phyloP scores from a whole-genome alignment of 1,284 basidiomycete genomes.

The Cryptococcus sp. region DNA sequence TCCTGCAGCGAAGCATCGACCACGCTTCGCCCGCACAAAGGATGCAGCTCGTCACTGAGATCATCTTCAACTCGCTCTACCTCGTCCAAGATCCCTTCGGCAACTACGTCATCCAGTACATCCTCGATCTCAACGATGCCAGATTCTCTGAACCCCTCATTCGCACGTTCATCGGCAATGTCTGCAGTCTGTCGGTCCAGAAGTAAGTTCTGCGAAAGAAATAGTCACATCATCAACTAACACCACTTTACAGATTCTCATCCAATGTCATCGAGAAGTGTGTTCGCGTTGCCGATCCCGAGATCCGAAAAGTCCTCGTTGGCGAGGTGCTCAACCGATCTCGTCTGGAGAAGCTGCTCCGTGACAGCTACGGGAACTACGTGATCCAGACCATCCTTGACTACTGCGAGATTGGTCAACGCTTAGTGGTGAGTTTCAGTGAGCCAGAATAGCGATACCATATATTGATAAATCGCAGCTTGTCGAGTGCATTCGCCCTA shows the following conservation, averaged over 20 bases:
- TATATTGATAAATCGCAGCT: conserved; percentile 55
- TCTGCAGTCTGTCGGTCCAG: conserved; percentile 95
- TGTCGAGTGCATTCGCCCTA: conserved; percentile 94
- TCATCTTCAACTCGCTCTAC: conserved; percentile 96
- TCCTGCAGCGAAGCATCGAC: conserved; percentile 97
- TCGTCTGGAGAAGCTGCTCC: conserved; percentile 89
- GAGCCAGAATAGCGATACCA: not conserved
- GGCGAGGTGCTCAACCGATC: conserved; percentile 94
- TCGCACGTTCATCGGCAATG: conserved; percentile 95
- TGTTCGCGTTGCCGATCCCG: conserved; percentile 94
- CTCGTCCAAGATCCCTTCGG: conserved; percentile 99
- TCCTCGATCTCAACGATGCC: conserved; percentile 96
- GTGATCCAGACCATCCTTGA: conserved; percentile 94
- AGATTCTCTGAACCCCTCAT: conserved; percentile 97
- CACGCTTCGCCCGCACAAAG: conserved; percentile 87
- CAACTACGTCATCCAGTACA: conserved; percentile 68
- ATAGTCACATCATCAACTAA: not conserved
- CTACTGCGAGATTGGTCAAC: conserved; percentile 87
- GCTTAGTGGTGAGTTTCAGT: conserved; percentile 58
- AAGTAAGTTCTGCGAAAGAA: conserved; percentile 77
- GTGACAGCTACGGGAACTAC: conserved; percentile 93
- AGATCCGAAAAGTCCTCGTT: conserved; percentile 89
- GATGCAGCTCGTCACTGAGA: conserved; percentile 96
- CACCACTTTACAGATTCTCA: conserved; percentile 35
- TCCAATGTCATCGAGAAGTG: conserved; percentile 64